Evolutionary conservation across 805 yeast species (phyloP).

Genomic region (Lipomyces japonicus): DNA sequence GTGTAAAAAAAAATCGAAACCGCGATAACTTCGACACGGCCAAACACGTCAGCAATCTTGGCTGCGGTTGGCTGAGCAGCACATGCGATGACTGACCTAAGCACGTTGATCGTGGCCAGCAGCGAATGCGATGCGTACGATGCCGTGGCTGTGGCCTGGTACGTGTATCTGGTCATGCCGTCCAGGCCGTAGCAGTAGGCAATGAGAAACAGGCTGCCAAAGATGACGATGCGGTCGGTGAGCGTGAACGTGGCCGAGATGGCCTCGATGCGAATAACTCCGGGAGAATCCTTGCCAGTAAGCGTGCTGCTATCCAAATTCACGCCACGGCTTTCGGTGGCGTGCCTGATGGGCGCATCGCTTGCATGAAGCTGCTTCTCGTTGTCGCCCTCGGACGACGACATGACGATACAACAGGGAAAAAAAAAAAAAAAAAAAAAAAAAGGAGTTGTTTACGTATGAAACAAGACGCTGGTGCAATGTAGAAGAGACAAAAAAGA

Average conservation of each 20-base stretch:
- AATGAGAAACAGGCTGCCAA: conserved; percentile 50
- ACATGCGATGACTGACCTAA: conserved; percentile 58
- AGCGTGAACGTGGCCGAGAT: conserved; percentile 46
- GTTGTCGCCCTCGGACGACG: not conserved
- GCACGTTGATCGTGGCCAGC: conserved; percentile 55
- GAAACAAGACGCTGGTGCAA: not conserved
- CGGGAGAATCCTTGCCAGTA: conserved; percentile 31
- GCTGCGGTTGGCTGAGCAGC: conserved; percentile 65
- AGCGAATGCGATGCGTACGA: conserved; percentile 54
- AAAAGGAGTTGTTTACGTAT: no score
- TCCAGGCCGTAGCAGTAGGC: conserved; percentile 62
- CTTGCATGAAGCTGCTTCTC: no score
- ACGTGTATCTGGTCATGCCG: conserved; percentile 52
- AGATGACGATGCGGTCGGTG: conserved; percentile 43
- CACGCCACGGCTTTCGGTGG: no score
- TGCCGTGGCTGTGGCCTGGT: conserved; percentile 54
- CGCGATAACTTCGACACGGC: conserved; percentile 53
- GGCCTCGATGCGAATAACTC: conserved; percentile 56
- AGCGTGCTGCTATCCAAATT: not conserved
- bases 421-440: no score
- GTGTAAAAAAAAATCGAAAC: conserved; percentile 53
- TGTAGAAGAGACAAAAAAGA: not conserved
- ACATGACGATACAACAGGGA: no score
- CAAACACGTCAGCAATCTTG: conserved; percentile 62
- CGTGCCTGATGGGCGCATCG: no score